Evolutionary conservation across 768 basidiomycete genomes (phyloP), one percentile per base, ranked within the genome.

Genomic region (Tylopilus felleus): DNA sequence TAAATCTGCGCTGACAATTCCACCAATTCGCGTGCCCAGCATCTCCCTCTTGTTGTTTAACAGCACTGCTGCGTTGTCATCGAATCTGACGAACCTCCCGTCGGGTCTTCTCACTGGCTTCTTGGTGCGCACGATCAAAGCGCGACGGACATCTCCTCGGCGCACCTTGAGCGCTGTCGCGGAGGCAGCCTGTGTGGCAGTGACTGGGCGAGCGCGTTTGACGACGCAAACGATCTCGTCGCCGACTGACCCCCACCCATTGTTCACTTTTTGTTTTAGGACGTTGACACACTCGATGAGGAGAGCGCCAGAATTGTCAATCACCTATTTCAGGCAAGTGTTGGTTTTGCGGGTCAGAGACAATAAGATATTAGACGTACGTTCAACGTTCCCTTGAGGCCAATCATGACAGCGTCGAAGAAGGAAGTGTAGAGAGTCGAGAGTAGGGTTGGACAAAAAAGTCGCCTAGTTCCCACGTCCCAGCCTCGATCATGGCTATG

Each of bases 171-270:
- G 81, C 4, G 90, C 89, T 25, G 85, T 88, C 8, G 86, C 80
- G 7, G 88, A 84, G 8, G 83, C 78, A 42, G 85, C 80, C 0
- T 82, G 74, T 8, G 84, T 79, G 5, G 82, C 80, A 10, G 87
- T 80, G 10, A 94, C 73, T 6, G 94, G 93, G 14, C 94, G 83
- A 4, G 96, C 95, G 52, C 85, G 83, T 68, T 97, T 92, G 56
- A 98, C 86, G 52, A 98, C 93, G 53, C 93, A 93, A 60, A 96
- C 93, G 56, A 97, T 93, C 71, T 96, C 93, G 74, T 98, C 95
- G 43, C 95, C 95, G 16, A 93, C 90, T 29, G 83, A 79, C 31
- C 93, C 96, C 83, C 90, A 91, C 41, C 95, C 95, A 62, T 93
- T 90, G 70, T 91, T 95, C 63, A 93, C 91, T 72, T 98, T 98